Evolutionary conservation across 495 filamentous ascomycete species (phyloP).

Genomic region (Amorphotheca resinae): DNA sequence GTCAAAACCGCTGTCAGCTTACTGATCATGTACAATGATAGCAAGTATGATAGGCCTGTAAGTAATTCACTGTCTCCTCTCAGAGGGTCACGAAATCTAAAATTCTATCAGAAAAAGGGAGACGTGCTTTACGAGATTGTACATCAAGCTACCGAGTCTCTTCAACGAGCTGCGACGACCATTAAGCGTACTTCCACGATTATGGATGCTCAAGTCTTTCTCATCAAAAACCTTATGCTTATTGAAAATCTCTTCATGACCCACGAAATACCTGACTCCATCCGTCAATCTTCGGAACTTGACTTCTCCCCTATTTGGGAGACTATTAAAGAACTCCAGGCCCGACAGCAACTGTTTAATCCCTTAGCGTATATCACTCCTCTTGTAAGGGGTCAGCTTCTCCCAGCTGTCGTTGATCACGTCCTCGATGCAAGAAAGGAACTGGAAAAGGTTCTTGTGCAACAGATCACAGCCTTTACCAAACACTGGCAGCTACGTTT

Average conservation of each 20-base stretch:
- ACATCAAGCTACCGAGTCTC: conserved; percentile 33
- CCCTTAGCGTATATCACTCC: conserved; percentile 43
- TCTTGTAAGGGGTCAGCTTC: conserved; percentile 42
- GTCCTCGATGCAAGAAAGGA: conserved; percentile 69
- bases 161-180: conserved; percentile 34
- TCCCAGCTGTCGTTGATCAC: conserved; percentile 52
- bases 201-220: conserved; percentile 55
- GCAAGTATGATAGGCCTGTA: conserved; percentile 33
- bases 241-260: conserved; percentile 86
- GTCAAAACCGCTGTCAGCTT: conserved; percentile 19
- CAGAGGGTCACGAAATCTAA: conserved; percentile 1
- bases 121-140: conserved; percentile 31
- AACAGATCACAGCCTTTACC: conserved; percentile 71
- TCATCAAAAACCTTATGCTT: conserved; percentile 81
- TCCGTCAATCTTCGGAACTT: conserved; percentile 47
- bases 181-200: conserved; percentile 42
- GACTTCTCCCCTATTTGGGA: conserved; percentile 72
- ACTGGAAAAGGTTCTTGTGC: conserved; percentile 63
- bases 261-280: conserved; percentile 78
- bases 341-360: conserved; percentile 58
- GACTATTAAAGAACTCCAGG: conserved; percentile 62
- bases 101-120: conserved; percentile 29
- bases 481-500: conserved; percentile 38
- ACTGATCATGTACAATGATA: conserved; percentile 22
- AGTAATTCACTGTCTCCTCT: conserved; percentile 4